Conservation (phyloP, 495 filamentous ascomycete species). For the Penicillium atrosanguineum region DNA sequence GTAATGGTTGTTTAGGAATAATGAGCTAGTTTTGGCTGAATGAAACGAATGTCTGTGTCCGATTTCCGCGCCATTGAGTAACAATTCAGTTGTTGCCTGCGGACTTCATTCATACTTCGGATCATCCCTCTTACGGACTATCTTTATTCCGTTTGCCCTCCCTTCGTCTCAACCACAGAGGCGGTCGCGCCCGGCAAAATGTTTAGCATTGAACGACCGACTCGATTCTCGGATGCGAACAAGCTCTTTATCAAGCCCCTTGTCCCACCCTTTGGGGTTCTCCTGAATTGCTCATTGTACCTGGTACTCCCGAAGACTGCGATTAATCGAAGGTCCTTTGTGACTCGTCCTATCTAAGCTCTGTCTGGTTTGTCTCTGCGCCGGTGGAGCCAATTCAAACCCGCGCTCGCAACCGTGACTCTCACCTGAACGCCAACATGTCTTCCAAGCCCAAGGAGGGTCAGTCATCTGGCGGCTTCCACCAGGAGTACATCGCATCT, state of each 20-base stretch:
- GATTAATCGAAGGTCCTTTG: neutral
- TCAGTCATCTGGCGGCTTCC: constrained; percentile 61
- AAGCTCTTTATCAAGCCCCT: neutral
- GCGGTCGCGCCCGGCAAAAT: constrained; percentile 12
- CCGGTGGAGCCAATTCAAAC: neutral
- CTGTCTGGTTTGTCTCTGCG: neutral
- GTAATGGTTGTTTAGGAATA: constrained; percentile 12
- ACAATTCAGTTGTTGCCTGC: neutral
- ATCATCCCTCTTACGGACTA: neutral
- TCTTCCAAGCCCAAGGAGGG: constrained; percentile 42
- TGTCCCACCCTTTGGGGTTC: neutral
- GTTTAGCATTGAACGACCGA: neutral
- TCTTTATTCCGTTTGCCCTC: no score
- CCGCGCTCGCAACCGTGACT: neutral
- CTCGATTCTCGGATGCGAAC: neutral
- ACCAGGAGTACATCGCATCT: constrained; percentile 95
- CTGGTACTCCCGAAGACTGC: neutral
- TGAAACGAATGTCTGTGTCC: neutral
- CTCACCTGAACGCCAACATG: constrained; percentile 10
- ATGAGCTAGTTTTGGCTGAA: neutral
- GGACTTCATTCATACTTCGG: neutral
- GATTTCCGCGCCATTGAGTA: neutral
- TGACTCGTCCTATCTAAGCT: no score
- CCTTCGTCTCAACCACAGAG: neutral
- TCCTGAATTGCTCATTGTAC: neutral